Percentiles rank a stretch among this genome's conserved stretches.
Evolutionary conservation across 495 filamentous ascomycete species (phyloP).

Genomic region (Podospora didyma): DNA sequence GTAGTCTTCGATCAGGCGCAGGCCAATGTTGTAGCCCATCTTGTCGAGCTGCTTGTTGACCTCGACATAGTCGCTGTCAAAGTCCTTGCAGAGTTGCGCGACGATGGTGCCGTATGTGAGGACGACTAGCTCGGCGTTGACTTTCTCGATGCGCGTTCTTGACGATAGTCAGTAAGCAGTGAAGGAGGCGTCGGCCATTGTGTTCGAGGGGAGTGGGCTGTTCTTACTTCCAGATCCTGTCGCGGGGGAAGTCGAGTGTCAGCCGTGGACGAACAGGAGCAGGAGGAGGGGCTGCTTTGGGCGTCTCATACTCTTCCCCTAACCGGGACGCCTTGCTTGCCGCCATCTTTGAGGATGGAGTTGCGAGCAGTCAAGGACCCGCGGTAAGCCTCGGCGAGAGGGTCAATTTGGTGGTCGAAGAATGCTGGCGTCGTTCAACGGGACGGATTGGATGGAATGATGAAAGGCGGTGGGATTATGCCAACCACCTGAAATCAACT

Average conservation of each 20-base stretch:
- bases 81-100: constrained; percentile 92
- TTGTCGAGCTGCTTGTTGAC: constrained; percentile 97
- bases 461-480: constrained; percentile 19
- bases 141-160: constrained; percentile 65
- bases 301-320: constrained; percentile 85
- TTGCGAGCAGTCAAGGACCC: neutral
- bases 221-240: constrained; percentile 95
- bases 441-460: neutral
- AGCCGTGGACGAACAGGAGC: neutral
- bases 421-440: neutral
- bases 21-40: constrained; percentile 98
- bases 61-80: constrained; percentile 84
- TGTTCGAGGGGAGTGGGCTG: neutral
- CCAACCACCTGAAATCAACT: neutral
- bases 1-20: constrained; percentile 96
- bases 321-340: constrained; percentile 86
- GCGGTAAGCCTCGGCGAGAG: neutral
- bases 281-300: neutral
- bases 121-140: constrained; percentile 90
- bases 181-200: neutral
- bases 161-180: constrained; percentile 8
- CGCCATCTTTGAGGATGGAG: constrained; percentile 51
- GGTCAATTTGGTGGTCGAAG: neutral
- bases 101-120: constrained; percentile 98
- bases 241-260: neutral